phyloP scores from a whole-genome alignment of 2,329 filamentous ascomycete genomes.

The Xylariaceae sp. region DNA sequence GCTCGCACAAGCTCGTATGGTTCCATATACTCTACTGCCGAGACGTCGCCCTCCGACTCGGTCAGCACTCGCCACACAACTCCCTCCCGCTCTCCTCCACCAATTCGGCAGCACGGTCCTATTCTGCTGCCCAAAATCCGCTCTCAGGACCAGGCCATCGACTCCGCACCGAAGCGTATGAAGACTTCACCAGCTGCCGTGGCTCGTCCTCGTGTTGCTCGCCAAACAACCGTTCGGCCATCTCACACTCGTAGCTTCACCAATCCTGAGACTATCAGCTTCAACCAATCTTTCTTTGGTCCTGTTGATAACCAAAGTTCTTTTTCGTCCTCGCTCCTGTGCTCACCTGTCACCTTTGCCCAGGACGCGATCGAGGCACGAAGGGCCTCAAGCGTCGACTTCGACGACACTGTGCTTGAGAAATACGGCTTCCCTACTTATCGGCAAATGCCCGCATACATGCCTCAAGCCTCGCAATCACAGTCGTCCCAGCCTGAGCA shows the following conservation, averaged over 20 bases:
- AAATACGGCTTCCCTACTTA: conserved; percentile 84
- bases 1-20: conserved; percentile 63
- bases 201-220: conserved; percentile 30
- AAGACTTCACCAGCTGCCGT: conserved; percentile 50
- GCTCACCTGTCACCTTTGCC: conserved; percentile 61
- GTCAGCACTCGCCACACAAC: conserved; percentile 67
- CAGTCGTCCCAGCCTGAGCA: conserved; percentile 39
- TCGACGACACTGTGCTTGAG: conserved; percentile 64
- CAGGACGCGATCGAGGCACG: conserved; percentile 49
- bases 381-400: conserved; percentile 64
- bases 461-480: conserved; percentile 34
- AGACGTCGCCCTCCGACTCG: conserved; percentile 65
- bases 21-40: conserved; percentile 62
- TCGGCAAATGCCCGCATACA: conserved; percentile 64
- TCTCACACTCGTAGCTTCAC: conserved; percentile 59
- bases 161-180: conserved; percentile 55
- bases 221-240: conserved; percentile 38
- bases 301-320: conserved; percentile 33
- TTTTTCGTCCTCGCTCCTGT: conserved; percentile 53
- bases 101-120: conserved; percentile 75
- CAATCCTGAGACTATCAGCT: conserved; percentile 54
- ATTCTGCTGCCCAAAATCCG: conserved; percentile 82
- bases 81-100: conserved; percentile 62
- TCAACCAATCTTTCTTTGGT: conserved; percentile 39
- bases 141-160: conserved; percentile 75